A percentile compares a stretch with the other conserved stretches of the same genome.
phyloP scores from a whole-genome alignment of 2,329 filamentous ascomycete genomes.

The Cladophialophora carrionii region DNA sequence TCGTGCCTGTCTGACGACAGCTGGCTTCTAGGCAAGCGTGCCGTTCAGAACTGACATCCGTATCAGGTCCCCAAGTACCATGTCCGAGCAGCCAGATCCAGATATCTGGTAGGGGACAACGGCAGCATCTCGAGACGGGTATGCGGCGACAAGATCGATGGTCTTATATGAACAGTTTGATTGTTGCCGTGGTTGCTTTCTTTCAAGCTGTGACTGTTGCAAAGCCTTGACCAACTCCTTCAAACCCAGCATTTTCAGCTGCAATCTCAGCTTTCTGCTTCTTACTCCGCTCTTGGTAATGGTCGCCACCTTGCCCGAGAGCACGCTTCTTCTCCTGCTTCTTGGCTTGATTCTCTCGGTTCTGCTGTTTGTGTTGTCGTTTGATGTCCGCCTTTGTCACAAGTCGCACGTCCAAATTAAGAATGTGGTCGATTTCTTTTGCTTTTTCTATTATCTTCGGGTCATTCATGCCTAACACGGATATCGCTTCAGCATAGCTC shows the following conservation, averaged over 20 bases:
- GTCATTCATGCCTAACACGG: conserved; percentile 65
- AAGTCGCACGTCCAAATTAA: conserved; percentile 60
- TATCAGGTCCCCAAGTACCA: background rate
- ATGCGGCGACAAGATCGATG: background rate
- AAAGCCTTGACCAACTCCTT: conserved; percentile 35
- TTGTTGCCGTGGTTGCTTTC: background rate
- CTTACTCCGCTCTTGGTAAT: conserved; percentile 29
- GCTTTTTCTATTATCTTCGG: conserved; percentile 62
- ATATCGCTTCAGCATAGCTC: conserved; percentile 71
- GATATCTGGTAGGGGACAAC: background rate
- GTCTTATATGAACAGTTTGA: background rate
- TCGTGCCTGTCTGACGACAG: background rate
- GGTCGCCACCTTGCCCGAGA: conserved; percentile 18
- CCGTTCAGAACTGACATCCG: too few relatives aligned
- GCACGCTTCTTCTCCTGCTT: conserved; percentile 33
- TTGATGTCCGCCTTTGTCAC: conserved; percentile 36
- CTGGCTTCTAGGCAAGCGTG: too few relatives aligned
- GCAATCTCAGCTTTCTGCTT: conserved; percentile 37
- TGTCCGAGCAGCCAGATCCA: background rate
- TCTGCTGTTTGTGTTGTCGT: conserved; percentile 35
- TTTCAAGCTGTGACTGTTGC: conserved; percentile 32
- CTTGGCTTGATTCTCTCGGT: conserved; percentile 31
- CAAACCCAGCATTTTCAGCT: conserved; percentile 37
- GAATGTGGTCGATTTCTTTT: conserved; percentile 64
- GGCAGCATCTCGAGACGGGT: background rate